A percentile compares a stretch with the other conserved stretches of the same genome.
These are phyloP conservation scores for Naganishia randhawae DNA, from an alignment of 768 basidiomycete genomes.

Conservation along the genomic window DNA sequence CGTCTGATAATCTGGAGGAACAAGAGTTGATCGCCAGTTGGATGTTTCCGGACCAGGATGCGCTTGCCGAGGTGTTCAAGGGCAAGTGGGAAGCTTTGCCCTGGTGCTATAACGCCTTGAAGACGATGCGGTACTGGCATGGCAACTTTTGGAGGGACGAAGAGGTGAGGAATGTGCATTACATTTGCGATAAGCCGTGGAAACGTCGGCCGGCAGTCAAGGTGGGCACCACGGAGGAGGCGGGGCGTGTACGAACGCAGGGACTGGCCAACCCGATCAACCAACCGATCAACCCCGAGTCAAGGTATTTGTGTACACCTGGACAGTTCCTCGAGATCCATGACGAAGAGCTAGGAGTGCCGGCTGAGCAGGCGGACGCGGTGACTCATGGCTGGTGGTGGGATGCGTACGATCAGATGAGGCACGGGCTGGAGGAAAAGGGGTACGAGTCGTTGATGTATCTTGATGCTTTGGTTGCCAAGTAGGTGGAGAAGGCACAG, in stretches of 20 bases:
- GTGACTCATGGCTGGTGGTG: constrained; percentile 49
- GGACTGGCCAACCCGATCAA: constrained; percentile 24
- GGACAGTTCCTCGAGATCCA: constrained; percentile 37
- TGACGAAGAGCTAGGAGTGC: constrained; percentile 34
- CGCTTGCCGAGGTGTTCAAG: constrained; percentile 22
- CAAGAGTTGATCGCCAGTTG: constrained; percentile 23
- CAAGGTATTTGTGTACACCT: constrained; percentile 22
- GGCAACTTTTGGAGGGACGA: constrained; percentile 28
- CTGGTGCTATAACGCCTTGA: constrained; percentile 62
- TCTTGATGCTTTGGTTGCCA: constrained; percentile 27
- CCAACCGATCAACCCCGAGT: not conserved
- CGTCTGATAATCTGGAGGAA: not conserved
- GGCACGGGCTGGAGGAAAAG: constrained; percentile 32
- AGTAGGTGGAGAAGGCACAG: not conserved
- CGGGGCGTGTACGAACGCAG: not conserved
- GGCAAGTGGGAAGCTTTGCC: constrained; percentile 53
- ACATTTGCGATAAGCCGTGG: constrained; percentile 32
- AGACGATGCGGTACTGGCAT: constrained; percentile 31
- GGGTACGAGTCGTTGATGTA: constrained; percentile 19
- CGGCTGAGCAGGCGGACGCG: constrained; percentile 32
- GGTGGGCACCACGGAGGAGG: not conserved
- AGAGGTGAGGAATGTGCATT: constrained; percentile 28
- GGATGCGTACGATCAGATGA: constrained; percentile 43
- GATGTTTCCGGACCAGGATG: constrained; percentile 30
- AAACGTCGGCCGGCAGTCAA: constrained; percentile 28